Base-by-base conservation (phyloP, 177 flowering plant species). In the Vitis hybrid region DNA sequence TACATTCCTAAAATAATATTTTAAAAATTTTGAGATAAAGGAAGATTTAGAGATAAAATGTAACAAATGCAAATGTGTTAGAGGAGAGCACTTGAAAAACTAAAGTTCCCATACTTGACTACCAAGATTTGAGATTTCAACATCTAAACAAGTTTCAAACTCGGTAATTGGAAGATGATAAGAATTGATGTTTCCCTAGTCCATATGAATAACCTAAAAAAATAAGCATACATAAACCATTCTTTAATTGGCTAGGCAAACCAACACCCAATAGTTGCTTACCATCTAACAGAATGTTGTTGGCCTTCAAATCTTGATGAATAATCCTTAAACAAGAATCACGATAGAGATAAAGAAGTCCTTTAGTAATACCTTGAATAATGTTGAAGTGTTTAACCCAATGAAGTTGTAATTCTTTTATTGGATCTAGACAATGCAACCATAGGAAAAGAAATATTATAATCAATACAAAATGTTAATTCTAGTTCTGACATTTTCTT, bases 1-100 rank as follows among this genome's bases (percentile, higher is more conserved):
- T 87, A 87, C 80, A 78, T 82, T 56, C 91, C 89, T 28, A 91
- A 87, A 28, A 86, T 66, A 14, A 90, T 73, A 81, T 87, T 90
- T 50, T 84, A 90, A 71, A 82, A 87, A 1, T 75, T 75, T 88
- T 84, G 81, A 54, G 19, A 66, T 15, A 50, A 17, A 65, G 56
- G 20, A 63, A 20, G 47, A 11, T 10, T 24, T 28, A 58, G 57
- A 33, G 65, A 3, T 15, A 22, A 38, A 63, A 28, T 53, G 0
- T 11, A 64, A 22, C 4, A 72, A 47, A 22, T 20, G 31, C 14
- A 49, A 18, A 19, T 7, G 14, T 10, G 11, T 4, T 2, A 56
- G 33, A 1, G 22, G 19, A 57, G 4, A 20, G 1, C 57, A 20
- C 14, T 1, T 50, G 18, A 47, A 20, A 19, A 28, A 12, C 13